phyloP scores from a whole-genome alignment of 2,329 filamentous ascomycete species.

The Tolypocladium pustulatum region DNA sequence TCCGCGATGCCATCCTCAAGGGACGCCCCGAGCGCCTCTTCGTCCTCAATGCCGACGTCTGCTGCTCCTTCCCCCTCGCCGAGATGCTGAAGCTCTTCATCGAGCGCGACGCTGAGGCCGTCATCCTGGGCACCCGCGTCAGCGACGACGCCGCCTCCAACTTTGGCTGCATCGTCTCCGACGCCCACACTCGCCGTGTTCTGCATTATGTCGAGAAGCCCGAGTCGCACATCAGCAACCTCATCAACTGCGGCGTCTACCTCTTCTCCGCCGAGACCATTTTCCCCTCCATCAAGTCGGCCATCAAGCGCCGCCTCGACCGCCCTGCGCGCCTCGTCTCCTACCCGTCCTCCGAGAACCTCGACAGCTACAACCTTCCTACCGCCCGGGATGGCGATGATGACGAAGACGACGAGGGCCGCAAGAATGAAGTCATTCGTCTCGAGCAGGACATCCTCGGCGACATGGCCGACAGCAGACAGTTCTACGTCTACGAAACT shows the following conservation, averaged over 20 bases:
- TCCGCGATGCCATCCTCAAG: slow-evolving; percentile 97
- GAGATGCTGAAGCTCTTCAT: slow-evolving; percentile 94
- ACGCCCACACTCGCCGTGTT: slow-evolving; percentile 86
- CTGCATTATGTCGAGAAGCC: slow-evolving; percentile 99
- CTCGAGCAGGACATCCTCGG: slow-evolving; percentile 95
- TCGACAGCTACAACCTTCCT: slow-evolving; percentile 54
- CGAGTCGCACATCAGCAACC: slow-evolving; percentile 91
- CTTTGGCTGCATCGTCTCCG: slow-evolving; percentile 96
- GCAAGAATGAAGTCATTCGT: slow-evolving; percentile 78
- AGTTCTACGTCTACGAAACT: slow-evolving; percentile 97
- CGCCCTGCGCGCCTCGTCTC: slow-evolving; percentile 73
- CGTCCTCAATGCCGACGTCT: slow-evolving; percentile 95
- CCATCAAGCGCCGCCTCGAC: slow-evolving; percentile 91
- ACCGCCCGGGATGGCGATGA: slow-evolving; percentile 17
- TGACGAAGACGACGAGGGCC: slow-evolving; percentile 64
- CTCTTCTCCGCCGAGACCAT: slow-evolving; percentile 93
- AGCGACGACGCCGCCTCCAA: slow-evolving; percentile 86
- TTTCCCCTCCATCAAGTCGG: slow-evolving; percentile 87
- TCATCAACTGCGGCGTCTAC: slow-evolving; percentile 99
- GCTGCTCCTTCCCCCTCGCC: slow-evolving; percentile 92
- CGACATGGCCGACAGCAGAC: slow-evolving; percentile 91
- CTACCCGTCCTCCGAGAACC: slow-evolving; percentile 93
- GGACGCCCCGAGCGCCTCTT: slow-evolving; percentile 91
- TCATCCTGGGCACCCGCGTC: slow-evolving; percentile 88
- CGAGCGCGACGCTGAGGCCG: slow-evolving; percentile 91